Base-by-base conservation (phyloP, 257 asterid species). In the Marsdenia floribunda region DNA sequence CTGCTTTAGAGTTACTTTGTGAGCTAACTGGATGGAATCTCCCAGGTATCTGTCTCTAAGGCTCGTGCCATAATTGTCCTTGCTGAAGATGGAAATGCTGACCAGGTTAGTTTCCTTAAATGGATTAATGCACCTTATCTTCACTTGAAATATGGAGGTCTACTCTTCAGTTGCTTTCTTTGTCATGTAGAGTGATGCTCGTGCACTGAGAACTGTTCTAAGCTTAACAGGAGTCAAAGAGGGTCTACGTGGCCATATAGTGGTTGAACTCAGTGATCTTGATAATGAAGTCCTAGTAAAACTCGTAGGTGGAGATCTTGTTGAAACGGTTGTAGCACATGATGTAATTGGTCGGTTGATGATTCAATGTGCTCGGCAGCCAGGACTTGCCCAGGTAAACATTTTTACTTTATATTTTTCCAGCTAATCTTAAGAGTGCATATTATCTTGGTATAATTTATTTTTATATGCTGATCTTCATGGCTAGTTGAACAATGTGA, bases 341-440 rank as follows among this genome's bases (percentile, higher is more conserved):
- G 97, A 92, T 77, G 97, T 90, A 68, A 92, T 90, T 77, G 97
- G 97, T 76, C 86, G 97, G 75, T 83, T 92, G 81, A 92, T 92
- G 97, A 92, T 92, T 75, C 97, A 92, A 75, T 92, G 97, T 85
- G 97, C 97, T 80, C 88, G 96, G 35, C 97, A 92, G 76, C 97
- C 97, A 69, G 97, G 97, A 72, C 96, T 92, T 74, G 97, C 96
- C n/a, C 96, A 90, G 96, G 97, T 91, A 84, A 82, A 73, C 82
- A 84, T 70, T 60, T 74, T 46, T 72, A 69, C 58, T 75, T 29
- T 64, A 22, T 53, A 12, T 63, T 79, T 21, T 66, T 38, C 60
- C 26, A 21, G 24, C 29, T 66, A 37, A 54, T 22, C 6, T 2
- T 5, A 35, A 7, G 26, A 29, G 22, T 66, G 55, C 9, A 46